Percentiles rank a stretch among this genome's conserved stretches.
These are phyloP conservation scores for Blastobotrys muscicola DNA, from an alignment of 805 yeast genomes.

Conservation along the genomic window DNA sequence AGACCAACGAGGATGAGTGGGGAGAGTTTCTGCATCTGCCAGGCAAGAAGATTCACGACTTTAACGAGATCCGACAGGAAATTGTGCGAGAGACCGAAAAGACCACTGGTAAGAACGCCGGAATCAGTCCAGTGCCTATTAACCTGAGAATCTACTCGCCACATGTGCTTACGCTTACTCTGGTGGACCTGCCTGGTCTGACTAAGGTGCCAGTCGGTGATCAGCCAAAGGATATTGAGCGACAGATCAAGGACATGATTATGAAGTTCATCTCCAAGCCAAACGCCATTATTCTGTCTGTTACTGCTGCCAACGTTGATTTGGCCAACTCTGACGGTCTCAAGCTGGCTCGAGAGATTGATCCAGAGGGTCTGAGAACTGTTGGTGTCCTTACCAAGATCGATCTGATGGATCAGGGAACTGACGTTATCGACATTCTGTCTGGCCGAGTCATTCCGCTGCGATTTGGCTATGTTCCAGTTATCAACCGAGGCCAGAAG, in stretches of 20 bases:
- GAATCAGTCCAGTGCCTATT: conserved; percentile 88
- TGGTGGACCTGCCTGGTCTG: conserved; percentile 94
- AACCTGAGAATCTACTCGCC: conserved; percentile 91
- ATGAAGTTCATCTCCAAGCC: conserved; percentile 91
- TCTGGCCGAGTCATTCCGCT: conserved; percentile 94
- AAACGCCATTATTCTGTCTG: conserved; percentile 89
- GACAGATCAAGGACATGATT: conserved; percentile 85
- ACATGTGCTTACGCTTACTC: conserved; percentile 84
- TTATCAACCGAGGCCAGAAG: conserved; percentile 93
- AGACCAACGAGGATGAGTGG: conserved; percentile 56
- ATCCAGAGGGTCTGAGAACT: conserved; percentile 90
- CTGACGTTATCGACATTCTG: conserved; percentile 90
- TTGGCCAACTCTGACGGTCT: conserved; percentile 95
- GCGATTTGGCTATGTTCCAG: conserved; percentile 94
- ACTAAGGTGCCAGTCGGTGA: conserved; percentile 99
- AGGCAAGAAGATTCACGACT: conserved; percentile 75
- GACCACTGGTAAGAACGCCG: conserved; percentile 60
- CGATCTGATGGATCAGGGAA: conserved; percentile 96
- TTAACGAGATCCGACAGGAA: conserved; percentile 81
- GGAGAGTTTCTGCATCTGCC: conserved; percentile 95
- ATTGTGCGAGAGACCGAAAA: conserved; percentile 86
- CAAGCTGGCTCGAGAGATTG: conserved; percentile 94
- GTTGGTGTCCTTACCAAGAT: conserved; percentile 95
- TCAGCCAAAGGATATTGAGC: conserved; percentile 95
- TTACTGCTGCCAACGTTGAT: conserved; percentile 94